Percentiles rank a stretch among this genome's conserved stretches.
These are phyloP conservation scores for Chaetoceros tenuissimus DNA, from an alignment of 108 stramenopile genomes.

Conservation along the genomic window DNA sequence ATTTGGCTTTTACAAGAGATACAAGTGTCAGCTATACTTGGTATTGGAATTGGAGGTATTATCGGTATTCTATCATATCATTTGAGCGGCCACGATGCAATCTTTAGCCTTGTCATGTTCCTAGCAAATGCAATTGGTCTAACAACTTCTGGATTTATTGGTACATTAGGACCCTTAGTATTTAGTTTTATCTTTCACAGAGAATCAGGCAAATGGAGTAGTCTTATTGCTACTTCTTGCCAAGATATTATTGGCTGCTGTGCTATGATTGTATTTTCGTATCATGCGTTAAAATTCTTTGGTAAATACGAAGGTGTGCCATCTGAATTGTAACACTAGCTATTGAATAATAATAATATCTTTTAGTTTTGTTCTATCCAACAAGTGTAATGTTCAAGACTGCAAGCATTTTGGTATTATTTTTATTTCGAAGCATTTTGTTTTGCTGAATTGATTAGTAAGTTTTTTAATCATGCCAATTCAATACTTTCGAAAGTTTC, in stretches of 20 bases:
- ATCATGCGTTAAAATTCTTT: no score
- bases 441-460: no score
- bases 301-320: no score
- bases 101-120: slow-evolving; percentile 41
- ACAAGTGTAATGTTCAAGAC: no score
- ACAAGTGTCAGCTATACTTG: slow-evolving; percentile 40
- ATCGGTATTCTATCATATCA: slow-evolving; percentile 30
- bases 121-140: slow-evolving; percentile 47
- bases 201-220: slow-evolving; percentile 52
- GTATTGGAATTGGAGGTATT: slow-evolving; percentile 32
- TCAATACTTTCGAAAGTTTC: no score
- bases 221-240: slow-evolving; percentile 51
- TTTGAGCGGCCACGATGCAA: slow-evolving; percentile 33
- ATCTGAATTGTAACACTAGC: no score
- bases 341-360: no score
- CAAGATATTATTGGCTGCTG: slow-evolving; percentile 69
- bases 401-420: no score
- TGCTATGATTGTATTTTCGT: no score
- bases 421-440: no score
- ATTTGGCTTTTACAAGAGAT: slow-evolving; percentile 48
- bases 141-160: slow-evolving; percentile 45
- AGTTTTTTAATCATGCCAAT: no score
- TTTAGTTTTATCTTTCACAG: slow-evolving; percentile 42
- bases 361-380: no score
- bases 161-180: slow-evolving; percentile 51